Evolutionary conservation across 805 yeast genomes (phyloP).

Genomic region (Candida oleophila): DNA sequence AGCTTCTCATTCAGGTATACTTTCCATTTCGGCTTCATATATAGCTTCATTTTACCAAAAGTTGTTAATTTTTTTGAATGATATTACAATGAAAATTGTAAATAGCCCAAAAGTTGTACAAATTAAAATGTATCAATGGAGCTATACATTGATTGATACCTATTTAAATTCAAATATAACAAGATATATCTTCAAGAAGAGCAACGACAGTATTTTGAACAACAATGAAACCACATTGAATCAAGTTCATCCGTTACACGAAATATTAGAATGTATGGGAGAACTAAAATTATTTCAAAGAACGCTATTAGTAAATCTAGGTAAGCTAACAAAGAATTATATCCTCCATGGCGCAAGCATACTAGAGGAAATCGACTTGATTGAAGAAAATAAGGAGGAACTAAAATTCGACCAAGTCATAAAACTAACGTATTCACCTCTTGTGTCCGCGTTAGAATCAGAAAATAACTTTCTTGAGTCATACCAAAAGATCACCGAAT

Average conservation of each 20-base stretch:
- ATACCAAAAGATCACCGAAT: slow-evolving; percentile 55
- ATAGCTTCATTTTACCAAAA: slow-evolving; percentile 39
- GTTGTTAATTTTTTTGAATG: slow-evolving; percentile 40
- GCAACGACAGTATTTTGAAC: slow-evolving; percentile 18
- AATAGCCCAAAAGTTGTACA: slow-evolving; percentile 10
- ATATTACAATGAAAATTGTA: slow-evolving; percentile 23
- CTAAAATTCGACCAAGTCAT: not conserved
- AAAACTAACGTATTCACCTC: not conserved
- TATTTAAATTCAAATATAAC: slow-evolving; percentile 26
- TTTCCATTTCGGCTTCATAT: slow-evolving; percentile 41
- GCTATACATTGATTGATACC: slow-evolving; percentile 38
- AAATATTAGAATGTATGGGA: slow-evolving; percentile 42
- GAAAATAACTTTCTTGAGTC: slow-evolving; percentile 19
- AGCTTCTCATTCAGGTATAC: slow-evolving; percentile 33
- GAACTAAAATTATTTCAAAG: slow-evolving; percentile 51
- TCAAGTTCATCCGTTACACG: slow-evolving; percentile 16
- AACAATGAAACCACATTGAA: slow-evolving; percentile 15
- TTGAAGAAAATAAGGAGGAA: not conserved
- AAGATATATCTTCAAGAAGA: not conserved
- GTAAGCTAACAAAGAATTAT: slow-evolving; percentile 13
- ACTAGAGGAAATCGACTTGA: slow-evolving; percentile 18
- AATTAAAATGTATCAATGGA: slow-evolving; percentile 19
- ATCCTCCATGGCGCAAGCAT: slow-evolving; percentile 17
- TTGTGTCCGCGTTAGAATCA: slow-evolving; percentile 8
- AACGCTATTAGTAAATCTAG: slow-evolving; percentile 34